phyloP scores from a whole-genome alignment of 495 filamentous ascomycete species.

The Penicillium parvum region DNA sequence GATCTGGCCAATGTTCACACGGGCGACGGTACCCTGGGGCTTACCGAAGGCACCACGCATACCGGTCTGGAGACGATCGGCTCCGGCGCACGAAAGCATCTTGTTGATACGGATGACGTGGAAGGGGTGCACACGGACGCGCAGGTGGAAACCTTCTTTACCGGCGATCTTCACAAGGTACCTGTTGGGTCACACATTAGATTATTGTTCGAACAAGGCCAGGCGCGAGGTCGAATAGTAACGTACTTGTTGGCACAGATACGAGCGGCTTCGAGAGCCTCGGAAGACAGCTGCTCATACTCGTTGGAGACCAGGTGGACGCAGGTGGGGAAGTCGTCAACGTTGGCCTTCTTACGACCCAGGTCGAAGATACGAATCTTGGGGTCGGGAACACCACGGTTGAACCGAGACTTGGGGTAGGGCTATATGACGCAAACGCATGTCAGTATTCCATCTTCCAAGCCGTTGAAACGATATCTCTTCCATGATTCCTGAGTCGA shows the following conservation, averaged over 20 bases:
- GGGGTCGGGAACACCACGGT: slow-evolving; percentile 99
- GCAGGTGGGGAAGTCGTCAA: slow-evolving; percentile 97
- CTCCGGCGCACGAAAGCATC: slow-evolving; percentile 99
- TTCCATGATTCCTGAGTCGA: too few relatives aligned
- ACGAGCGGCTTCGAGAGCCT: slow-evolving; percentile 98
- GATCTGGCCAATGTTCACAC: slow-evolving; percentile 99
- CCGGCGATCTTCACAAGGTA: slow-evolving; percentile 95
- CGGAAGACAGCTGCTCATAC: slow-evolving; percentile 97
- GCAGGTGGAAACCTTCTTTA: slow-evolving; percentile 99
- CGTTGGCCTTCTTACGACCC: slow-evolving; percentile 94
- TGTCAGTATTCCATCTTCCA: slow-evolving; percentile 26
- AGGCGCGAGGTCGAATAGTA: background rate
- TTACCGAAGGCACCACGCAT: slow-evolving; percentile 99
- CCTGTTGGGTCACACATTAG: slow-evolving; percentile 28
- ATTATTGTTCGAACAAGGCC: too few relatives aligned
- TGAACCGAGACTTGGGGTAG: slow-evolving; percentile 99
- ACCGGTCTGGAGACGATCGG: slow-evolving; percentile 99
- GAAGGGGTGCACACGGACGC: slow-evolving; percentile 97
- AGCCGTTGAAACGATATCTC: too few relatives aligned
- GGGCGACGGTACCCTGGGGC: slow-evolving; percentile 94
- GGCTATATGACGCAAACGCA: slow-evolving; percentile 51
- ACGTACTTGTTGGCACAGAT: slow-evolving; percentile 97
- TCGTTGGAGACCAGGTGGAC: slow-evolving; percentile 99
- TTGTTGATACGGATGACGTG: slow-evolving; percentile 99
- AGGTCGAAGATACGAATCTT: slow-evolving; percentile 99